Conservation (phyloP, 2,329 filamentous ascomycete genomes). For the Venturia aucupariae region DNA sequence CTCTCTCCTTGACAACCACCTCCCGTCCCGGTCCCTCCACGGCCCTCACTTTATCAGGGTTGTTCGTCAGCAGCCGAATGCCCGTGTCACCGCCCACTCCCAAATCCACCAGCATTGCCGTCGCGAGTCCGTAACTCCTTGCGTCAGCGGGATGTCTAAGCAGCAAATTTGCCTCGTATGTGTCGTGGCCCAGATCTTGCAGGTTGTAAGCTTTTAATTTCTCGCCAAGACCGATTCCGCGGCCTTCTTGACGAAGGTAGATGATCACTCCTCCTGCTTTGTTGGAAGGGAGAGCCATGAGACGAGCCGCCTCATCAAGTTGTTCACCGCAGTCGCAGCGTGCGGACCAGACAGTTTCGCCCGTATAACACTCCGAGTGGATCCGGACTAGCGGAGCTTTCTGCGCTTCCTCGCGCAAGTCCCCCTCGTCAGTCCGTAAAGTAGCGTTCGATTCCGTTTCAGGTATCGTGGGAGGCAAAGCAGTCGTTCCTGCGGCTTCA, state of each 20-base stretch:
- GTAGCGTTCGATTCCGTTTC: slow-evolving; percentile 12
- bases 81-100: slow-evolving; percentile 60
- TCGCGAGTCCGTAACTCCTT: slow-evolving; percentile 89
- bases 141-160: slow-evolving; percentile 90
- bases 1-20: slow-evolving; percentile 76
- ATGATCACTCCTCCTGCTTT: slow-evolving; percentile 78
- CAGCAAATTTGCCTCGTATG: slow-evolving; percentile 88
- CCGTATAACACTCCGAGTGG: slow-evolving; percentile 96
- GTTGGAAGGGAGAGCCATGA: slow-evolving; percentile 66
- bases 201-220: slow-evolving; percentile 98
- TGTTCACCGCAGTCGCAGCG: slow-evolving; percentile 97
- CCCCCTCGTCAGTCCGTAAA: background rate
- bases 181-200: slow-evolving; percentile 94
- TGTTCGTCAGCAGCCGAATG: slow-evolving; percentile 84
- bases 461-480: slow-evolving; percentile 14
- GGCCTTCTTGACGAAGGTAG: slow-evolving; percentile 90
- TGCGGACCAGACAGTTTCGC: slow-evolving; percentile 96
- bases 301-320: slow-evolving; percentile 84
- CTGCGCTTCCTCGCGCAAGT: background rate
- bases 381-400: slow-evolving; percentile 75
- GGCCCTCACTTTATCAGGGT: slow-evolving; percentile 91
- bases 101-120: slow-evolving; percentile 83
- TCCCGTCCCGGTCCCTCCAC: slow-evolving; percentile 88
- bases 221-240: slow-evolving; percentile 87
- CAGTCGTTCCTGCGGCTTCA: slow-evolving; percentile 27